These are phyloP conservation scores for Acacia melanoxylon DNA, from an alignment of 306 rosid genomes.

Conservation along the genomic window DNA sequence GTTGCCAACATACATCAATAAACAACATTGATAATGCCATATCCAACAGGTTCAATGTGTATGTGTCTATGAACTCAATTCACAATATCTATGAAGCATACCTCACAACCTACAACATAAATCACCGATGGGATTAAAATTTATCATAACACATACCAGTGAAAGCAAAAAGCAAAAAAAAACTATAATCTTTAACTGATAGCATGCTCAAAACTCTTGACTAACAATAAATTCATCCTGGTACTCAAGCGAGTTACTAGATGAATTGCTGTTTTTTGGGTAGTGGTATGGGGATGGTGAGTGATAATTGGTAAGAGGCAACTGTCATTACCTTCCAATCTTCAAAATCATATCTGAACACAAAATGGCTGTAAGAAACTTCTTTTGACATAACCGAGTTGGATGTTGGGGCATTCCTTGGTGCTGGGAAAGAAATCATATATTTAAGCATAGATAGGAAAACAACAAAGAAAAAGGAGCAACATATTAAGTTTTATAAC, in stretches of 20 bases:
- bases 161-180: neutral
- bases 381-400: conserved; percentile 46
- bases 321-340: conserved; percentile 81
- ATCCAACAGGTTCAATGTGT: neutral
- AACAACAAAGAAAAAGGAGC: neutral
- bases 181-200: neutral
- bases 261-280: neutral
- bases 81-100: neutral
- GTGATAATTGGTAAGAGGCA: neutral
- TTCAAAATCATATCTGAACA: conserved; percentile 75
- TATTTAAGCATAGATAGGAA: neutral
- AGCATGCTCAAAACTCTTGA: neutral
- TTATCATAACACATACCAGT: neutral
- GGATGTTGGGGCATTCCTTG: conserved; percentile 73
- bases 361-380: conserved; percentile 65
- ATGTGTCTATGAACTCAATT: neutral
- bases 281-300: neutral
- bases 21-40: neutral
- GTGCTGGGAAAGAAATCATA: conserved; percentile 49
- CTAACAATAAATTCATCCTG: neutral
- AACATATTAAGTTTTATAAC: neutral
- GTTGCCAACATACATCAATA: conserved; percentile 3
- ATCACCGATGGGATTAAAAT: neutral
- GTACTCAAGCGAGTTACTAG: neutral
- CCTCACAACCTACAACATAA: neutral